phyloP scores from a whole-genome alignment of 192 early-diverging fungal genomes.

The Endogone sp. region DNA sequence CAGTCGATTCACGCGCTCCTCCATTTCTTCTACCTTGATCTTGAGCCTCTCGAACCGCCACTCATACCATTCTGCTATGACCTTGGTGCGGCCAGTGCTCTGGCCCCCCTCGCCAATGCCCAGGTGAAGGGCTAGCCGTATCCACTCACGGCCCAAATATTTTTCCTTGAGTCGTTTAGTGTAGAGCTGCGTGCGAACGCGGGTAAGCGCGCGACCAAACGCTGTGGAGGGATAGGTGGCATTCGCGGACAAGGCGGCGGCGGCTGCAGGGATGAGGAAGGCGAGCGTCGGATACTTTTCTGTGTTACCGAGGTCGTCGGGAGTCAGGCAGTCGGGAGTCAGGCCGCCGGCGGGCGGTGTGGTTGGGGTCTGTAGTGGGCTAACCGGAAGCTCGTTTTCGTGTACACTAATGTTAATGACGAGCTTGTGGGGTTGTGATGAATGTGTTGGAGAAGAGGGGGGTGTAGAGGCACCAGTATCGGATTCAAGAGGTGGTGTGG shows the following conservation, averaged over 20 bases:
- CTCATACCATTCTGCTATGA: slow-evolving; percentile 30
- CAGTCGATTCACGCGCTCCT: slow-evolving; percentile 21
- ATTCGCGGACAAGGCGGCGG: background rate
- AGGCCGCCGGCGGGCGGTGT: background rate
- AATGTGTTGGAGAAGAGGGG: background rate
- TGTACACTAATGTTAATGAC: background rate
- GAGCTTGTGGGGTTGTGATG: background rate
- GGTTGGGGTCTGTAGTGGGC: background rate
- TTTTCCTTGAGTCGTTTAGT: slow-evolving; percentile 23
- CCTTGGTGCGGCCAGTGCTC: slow-evolving; percentile 20
- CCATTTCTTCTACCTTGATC: slow-evolving; percentile 15
- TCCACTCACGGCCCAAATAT: slow-evolving; percentile 28
- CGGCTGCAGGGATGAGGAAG: background rate
- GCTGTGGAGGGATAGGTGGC: background rate
- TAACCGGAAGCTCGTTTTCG: background rate
- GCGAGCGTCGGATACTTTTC: background rate
- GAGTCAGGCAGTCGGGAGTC: background rate
- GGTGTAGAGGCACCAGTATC: background rate
- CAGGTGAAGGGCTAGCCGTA: slow-evolving; percentile 20
- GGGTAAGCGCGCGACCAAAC: slow-evolving; percentile 17
- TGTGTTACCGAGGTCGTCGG: background rate
- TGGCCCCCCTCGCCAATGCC: slow-evolving; percentile 18
- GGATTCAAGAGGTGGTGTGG: background rate
- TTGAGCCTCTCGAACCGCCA: slow-evolving; percentile 17
- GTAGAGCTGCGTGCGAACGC: slow-evolving; percentile 20